Conservation (phyloP, 257 asterid genomes). For the Solanum sitiens region DNA sequence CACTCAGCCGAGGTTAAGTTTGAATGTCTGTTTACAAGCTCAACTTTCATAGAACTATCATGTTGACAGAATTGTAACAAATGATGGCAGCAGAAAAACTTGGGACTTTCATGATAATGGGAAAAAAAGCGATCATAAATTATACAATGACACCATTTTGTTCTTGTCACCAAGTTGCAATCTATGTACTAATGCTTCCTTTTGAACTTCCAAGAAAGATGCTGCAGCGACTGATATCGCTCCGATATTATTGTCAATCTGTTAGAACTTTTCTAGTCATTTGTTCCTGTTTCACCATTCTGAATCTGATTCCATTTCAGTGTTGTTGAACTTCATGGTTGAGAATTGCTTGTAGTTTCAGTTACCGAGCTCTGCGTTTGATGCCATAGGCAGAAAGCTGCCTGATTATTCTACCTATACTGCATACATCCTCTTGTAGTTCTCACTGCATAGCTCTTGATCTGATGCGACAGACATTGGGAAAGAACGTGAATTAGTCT, state of each 20-base stretch:
- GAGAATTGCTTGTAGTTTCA: background rate
- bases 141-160: background rate
- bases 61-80: background rate
- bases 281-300: background rate
- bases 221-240: background rate
- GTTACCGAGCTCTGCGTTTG: background rate
- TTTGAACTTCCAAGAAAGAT: background rate
- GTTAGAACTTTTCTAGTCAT: background rate
- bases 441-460: slow-evolving; percentile 52
- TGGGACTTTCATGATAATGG: background rate
- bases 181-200: background rate
- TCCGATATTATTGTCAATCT: background rate
- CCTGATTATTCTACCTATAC: slow-evolving; percentile 18
- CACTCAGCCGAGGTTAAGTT: background rate
- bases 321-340: background rate
- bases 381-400: background rate
- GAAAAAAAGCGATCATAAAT: background rate
- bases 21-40: background rate
- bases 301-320: background rate
- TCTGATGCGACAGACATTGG: slow-evolving; percentile 67
- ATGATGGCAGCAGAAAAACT: background rate
- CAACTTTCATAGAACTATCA: background rate
- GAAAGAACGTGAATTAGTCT: slow-evolving; percentile 60
- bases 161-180: background rate
- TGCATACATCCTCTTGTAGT: slow-evolving; percentile 81